Conservation (phyloP, 306 rosid genomes). For the Lathyrus aphaca region DNA sequence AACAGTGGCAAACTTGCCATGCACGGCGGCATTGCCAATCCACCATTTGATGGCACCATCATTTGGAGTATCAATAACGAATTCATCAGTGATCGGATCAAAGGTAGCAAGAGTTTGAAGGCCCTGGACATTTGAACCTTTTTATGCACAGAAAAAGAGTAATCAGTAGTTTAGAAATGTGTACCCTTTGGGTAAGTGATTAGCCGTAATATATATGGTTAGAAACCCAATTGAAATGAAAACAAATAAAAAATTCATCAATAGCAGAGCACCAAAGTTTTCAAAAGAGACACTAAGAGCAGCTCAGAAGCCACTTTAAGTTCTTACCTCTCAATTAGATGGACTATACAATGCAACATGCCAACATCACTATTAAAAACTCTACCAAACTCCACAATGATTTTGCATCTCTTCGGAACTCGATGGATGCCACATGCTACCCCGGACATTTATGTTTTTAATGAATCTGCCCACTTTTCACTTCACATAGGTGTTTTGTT, state of each 20-base stretch:
- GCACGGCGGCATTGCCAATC: constrained; percentile 99
- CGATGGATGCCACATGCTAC: neutral
- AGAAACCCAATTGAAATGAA: neutral
- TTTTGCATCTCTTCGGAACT: neutral
- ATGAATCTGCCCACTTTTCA: neutral
- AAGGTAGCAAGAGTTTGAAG: constrained; percentile 86
- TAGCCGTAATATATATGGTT: neutral
- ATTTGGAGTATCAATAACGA: constrained; percentile 81
- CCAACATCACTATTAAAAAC: neutral
- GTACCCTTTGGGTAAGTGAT: neutral
- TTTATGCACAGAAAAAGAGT: constrained; percentile 35
- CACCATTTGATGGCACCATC: constrained; percentile 99
- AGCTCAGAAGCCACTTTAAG: neutral
- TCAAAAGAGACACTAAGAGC: neutral
- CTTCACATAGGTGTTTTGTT: neutral
- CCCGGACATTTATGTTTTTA: neutral
- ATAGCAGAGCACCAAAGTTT: neutral
- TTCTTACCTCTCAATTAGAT: neutral
- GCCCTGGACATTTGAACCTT: constrained; percentile 98
- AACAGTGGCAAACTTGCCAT: constrained; percentile 92
- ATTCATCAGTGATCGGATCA: constrained; percentile 83
- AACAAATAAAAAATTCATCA: neutral
- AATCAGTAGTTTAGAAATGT: constrained; percentile 28
- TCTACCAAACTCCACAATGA: neutral
- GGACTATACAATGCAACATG: neutral